Evolutionary conservation across 2,329 filamentous ascomycete species (phyloP), one percentile per base, ranked within the genome.

Genomic region (Fusarium continuum): DNA sequence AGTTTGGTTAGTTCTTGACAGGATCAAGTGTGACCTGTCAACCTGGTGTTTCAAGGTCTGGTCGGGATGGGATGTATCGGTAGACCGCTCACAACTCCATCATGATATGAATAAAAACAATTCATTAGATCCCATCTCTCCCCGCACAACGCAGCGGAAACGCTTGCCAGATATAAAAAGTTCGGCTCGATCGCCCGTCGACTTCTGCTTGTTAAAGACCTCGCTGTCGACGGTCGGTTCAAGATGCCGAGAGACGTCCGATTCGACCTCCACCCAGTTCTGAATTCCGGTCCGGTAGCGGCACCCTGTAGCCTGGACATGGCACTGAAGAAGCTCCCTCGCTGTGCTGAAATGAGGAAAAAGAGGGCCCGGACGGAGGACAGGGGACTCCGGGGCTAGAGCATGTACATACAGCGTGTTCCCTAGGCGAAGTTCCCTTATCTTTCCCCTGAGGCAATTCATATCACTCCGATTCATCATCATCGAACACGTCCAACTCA

Each of bases 231-330:
- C 39, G 13, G 32, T 65, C 67, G 67, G 67, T 61, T 48, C 31
- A 46, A 48, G 32, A 66, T 68, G 46, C 67, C 67, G 67, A 70
- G 44, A 57, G 38, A 52, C 35, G 48, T 36, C 64, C 66, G 66
- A 69, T 41, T 35, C 25, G 39, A 38, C 50, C 22, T 47, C 53
- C 44, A 58, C 29, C 36, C 41, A 53, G 31, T 48, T 55, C 11
- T 22, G 38, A 28, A 45, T 39, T 45, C 22, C 6, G 17, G 43
- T 47, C 62, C 57, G 62, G 59, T 64, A 65, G 44, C 62, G 57
- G 62, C 48, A 16, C 14, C 40, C 26, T 47, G 25, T 41, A 38
- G 36, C 31, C 51, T 53, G 14, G 13, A 26, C 35, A 38, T 22
- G 17, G 20, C 11, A 40, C 22, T 47, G 48, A 50, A 43, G 32